Conservation (phyloP, 305 asterid genomes). For the Solanum hybrid region DNA sequence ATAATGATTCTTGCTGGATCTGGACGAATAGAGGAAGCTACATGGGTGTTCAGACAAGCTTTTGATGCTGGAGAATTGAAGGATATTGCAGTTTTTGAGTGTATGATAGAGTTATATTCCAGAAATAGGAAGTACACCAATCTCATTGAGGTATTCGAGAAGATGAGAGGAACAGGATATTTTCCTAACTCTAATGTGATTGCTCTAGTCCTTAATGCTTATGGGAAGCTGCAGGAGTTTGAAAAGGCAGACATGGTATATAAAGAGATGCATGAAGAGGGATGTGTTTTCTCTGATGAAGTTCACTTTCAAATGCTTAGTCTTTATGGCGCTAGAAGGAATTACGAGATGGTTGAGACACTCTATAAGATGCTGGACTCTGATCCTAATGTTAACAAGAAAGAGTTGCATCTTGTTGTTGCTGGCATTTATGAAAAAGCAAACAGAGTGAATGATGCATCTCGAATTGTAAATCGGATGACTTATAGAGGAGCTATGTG, state of each 20-base stretch:
- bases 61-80: conserved; percentile 67
- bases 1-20: conserved; percentile 69
- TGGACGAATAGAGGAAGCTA: conserved; percentile 86
- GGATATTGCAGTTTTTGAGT: conserved; percentile 50
- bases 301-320: conserved; percentile 91
- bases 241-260: conserved; percentile 57
- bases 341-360: conserved; percentile 52
- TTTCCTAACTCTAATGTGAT: conserved; percentile 58
- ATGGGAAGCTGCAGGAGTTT: conserved; percentile 61
- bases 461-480: conserved; percentile 56
- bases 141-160: conserved; percentile 69
- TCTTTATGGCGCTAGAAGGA: conserved; percentile 52
- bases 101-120: conserved; percentile 65
- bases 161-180: conserved; percentile 57
- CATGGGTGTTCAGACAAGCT: conserved; percentile 86
- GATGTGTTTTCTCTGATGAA: conserved; percentile 60
- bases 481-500: conserved; percentile 32
- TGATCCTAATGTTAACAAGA: conserved; percentile 61
- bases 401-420: conserved; percentile 69
- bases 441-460: conserved; percentile 56
- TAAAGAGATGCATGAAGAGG: conserved; percentile 63
- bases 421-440: conserved; percentile 80
- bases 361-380: conserved; percentile 42
- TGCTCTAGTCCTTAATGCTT: conserved; percentile 65
- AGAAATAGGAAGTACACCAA: conserved; percentile 53